phyloP scores from a whole-genome alignment of 305 asterid species.

The Coffea humblotiana region DNA sequence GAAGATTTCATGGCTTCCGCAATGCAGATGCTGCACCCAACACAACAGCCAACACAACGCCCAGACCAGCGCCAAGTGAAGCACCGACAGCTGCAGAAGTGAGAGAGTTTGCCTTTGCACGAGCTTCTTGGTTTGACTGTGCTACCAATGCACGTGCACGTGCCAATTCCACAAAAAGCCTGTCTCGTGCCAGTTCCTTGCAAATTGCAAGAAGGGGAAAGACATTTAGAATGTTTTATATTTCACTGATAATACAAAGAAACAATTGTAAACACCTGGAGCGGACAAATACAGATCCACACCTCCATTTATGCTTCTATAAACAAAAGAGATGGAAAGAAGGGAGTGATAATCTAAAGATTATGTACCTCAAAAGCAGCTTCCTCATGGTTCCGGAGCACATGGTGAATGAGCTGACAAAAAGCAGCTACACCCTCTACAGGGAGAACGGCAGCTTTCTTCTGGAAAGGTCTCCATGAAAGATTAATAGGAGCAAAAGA shows the following conservation, averaged over 20 bases:
- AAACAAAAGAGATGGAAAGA: neutral
- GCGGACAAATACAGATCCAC: neutral
- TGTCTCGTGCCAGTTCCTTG: conserved; percentile 85
- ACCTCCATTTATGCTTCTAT: neutral
- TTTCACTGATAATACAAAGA: neutral
- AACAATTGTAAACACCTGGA: neutral
- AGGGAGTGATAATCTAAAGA: neutral
- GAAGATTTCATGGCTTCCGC: conserved; percentile 72
- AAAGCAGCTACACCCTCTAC: conserved; percentile 81
- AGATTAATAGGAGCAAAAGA: conserved; percentile 62
- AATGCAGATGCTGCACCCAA: conserved; percentile 98
- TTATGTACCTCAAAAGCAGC: conserved; percentile 72
- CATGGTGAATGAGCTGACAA: conserved; percentile 65
- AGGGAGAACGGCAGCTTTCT: conserved; percentile 76
- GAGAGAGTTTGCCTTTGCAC: conserved; percentile 55
- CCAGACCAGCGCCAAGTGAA: conserved; percentile 95
- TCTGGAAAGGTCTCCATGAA: conserved; percentile 69
- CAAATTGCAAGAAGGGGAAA: neutral
- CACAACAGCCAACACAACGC: conserved; percentile 84
- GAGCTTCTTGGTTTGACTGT: conserved; percentile 47
- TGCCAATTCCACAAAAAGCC: conserved; percentile 71
- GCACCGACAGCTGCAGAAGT: conserved; percentile 92
- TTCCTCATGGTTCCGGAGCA: conserved; percentile 77
- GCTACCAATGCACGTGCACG: conserved; percentile 65
- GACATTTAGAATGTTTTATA: neutral